phyloP scores from a whole-genome alignment of 805 yeast genomes.

The Ogataea henricii region DNA sequence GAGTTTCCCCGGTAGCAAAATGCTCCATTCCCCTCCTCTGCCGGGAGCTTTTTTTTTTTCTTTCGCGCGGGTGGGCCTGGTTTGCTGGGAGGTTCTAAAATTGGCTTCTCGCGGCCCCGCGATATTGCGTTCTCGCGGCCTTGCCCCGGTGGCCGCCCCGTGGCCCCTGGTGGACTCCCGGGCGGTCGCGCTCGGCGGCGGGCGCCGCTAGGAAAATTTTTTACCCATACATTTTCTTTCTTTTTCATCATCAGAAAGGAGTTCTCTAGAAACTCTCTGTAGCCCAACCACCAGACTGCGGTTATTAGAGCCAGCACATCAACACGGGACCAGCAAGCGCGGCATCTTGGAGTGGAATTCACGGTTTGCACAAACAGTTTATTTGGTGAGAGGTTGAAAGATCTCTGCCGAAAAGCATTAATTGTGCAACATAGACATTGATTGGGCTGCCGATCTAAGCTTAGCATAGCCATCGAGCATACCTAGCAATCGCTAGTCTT shows the following conservation, averaged over 20 bases:
- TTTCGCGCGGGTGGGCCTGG: background rate
- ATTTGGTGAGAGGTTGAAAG: background rate
- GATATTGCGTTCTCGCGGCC: background rate
- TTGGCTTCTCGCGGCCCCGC: background rate
- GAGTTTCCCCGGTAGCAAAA: constrained; percentile 1
- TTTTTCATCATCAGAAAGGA: constrained; percentile 9
- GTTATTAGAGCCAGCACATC: background rate
- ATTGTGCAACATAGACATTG: constrained; percentile 2
- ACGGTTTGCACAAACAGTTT: constrained; percentile 1
- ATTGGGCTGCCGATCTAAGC: constrained; percentile 6
- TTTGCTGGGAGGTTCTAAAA: constrained; percentile 1
- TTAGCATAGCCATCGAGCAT: background rate
- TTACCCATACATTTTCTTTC: constrained; percentile 11
- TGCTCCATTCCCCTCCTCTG: background rate
- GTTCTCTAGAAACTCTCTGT: constrained; percentile 7
- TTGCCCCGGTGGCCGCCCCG: background rate
- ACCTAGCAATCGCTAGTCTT: background rate
- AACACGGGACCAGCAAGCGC: constrained; percentile 2
- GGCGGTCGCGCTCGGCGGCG: constrained; percentile 2
- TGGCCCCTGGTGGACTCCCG: constrained; percentile 1
- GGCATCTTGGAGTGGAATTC: background rate
- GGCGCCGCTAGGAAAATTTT: constrained; percentile 10
- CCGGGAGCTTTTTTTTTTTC: background rate
- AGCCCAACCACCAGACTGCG: constrained; percentile 1
- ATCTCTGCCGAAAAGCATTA: constrained; percentile 1